Evolutionary conservation across 805 yeast genomes (phyloP).

Genomic region (Myxozyma neotropica): DNA sequence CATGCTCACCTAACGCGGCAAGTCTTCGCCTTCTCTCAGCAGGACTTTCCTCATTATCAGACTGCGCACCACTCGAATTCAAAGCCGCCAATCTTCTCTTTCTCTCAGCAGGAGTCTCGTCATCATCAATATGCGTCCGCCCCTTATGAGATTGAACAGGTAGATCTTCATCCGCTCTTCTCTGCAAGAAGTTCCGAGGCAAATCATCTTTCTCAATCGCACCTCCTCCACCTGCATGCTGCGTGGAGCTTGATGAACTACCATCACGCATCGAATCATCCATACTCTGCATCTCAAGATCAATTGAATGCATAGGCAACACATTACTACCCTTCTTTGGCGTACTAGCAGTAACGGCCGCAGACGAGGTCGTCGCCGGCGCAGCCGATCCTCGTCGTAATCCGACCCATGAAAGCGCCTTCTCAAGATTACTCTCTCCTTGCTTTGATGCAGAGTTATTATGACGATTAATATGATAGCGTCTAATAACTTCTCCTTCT

Average conservation of each 20-base stretch:
- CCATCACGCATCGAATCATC: slow-evolving; percentile 7
- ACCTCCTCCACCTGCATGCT: background rate
- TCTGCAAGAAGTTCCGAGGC: slow-evolving; percentile 30
- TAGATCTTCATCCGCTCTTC: slow-evolving; percentile 36
- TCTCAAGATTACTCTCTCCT: slow-evolving; percentile 37
- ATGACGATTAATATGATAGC: slow-evolving; percentile 74
- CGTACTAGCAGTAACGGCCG: background rate
- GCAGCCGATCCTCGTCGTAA: slow-evolving; percentile 41
- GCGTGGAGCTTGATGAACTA: slow-evolving; percentile 7
- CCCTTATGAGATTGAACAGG: slow-evolving; percentile 22
- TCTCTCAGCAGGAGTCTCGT: slow-evolving; percentile 34
- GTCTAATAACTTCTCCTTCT: slow-evolving; percentile 87
- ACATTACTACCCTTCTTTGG: background rate
- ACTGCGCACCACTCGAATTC: slow-evolving; percentile 33
- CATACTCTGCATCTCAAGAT: slow-evolving; percentile 27
- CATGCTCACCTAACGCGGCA: slow-evolving; percentile 34
- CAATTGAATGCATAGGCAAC: background rate
- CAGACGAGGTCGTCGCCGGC: background rate
- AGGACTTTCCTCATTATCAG: slow-evolving; percentile 36
- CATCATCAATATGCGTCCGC: background rate
- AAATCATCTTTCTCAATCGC: slow-evolving; percentile 33
- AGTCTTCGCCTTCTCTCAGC: slow-evolving; percentile 18
- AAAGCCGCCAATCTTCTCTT: slow-evolving; percentile 33
- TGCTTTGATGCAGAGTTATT: background rate
- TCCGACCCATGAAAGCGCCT: slow-evolving; percentile 61